These are phyloP conservation scores for Colletotrichum liaoningense DNA, from an alignment of 2,329 filamentous ascomycete species.

Conservation along the genomic window DNA sequence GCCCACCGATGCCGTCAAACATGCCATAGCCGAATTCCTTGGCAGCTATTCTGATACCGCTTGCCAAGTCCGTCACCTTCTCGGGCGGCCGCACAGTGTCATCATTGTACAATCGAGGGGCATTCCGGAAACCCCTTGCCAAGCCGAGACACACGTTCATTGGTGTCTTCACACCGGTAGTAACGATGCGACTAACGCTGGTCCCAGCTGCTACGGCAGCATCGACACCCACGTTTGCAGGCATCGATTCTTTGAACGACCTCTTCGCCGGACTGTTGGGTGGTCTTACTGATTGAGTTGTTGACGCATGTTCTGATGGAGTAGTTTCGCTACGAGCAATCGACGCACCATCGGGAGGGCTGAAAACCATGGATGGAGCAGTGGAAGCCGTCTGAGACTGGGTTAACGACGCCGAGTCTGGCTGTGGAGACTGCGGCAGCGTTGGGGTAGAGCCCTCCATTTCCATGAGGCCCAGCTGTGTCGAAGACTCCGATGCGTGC, in stretches of 20 bases:
- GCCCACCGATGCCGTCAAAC: constrained; percentile 83
- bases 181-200: constrained; percentile 77
- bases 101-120: constrained; percentile 86
- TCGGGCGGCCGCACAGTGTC: constrained; percentile 82
- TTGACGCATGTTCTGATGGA: constrained; percentile 44
- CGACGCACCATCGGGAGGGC: constrained; percentile 32
- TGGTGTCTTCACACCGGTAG: constrained; percentile 81
- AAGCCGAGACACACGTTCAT: constrained; percentile 87
- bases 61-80: constrained; percentile 81
- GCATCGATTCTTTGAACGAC: constrained; percentile 37
- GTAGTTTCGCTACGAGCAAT: constrained; percentile 48
- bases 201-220: constrained; percentile 74
- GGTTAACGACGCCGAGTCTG: neutral
- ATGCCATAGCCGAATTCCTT: constrained; percentile 83
- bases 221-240: constrained; percentile 56
- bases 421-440: constrained; percentile 13
- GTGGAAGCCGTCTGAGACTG: constrained; percentile 10
- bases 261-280: constrained; percentile 31
- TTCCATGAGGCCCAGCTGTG: constrained; percentile 26
- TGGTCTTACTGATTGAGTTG: constrained; percentile 1
- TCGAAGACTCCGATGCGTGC: constrained; percentile 30
- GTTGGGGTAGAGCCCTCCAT: constrained; percentile 23
- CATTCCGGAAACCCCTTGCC: constrained; percentile 89
- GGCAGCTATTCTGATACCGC: constrained; percentile 81
- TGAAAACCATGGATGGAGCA: constrained; percentile 41